phyloP scores from a whole-genome alignment of 345 rosid genomes.

The Salix brachista region DNA sequence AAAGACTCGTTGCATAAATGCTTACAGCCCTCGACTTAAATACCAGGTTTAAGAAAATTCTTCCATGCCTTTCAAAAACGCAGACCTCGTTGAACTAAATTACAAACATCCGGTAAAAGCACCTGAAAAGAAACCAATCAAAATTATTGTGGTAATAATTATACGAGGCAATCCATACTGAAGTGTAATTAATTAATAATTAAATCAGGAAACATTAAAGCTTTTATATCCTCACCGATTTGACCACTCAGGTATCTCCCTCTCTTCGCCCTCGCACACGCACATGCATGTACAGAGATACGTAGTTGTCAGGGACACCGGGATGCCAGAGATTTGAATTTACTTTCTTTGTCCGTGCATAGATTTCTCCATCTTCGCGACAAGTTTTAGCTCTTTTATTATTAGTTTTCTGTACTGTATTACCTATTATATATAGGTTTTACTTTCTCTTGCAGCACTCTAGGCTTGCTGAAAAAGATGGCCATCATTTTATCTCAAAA shows the following conservation, averaged over 20 bases:
- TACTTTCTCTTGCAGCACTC: background rate
- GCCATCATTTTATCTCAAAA: slow-evolving; percentile 19
- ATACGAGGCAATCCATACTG: background rate
- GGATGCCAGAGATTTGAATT: slow-evolving; percentile 35
- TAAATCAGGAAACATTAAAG: background rate
- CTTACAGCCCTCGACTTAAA: too few relatives aligned
- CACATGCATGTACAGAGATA: slow-evolving; percentile 23
- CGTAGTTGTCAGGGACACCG: slow-evolving; percentile 47
- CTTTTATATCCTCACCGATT: slow-evolving; percentile 16
- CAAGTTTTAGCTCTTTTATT: slow-evolving; percentile 7
- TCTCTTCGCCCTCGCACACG: background rate
- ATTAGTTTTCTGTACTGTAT: background rate
- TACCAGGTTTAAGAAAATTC: background rate
- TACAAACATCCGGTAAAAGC: too few relatives aligned
- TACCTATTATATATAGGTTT: background rate
- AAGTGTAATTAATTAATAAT: background rate
- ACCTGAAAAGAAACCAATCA: background rate
- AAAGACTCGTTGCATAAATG: background rate
- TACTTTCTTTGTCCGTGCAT: slow-evolving; percentile 24
- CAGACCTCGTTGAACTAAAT: too few relatives aligned
- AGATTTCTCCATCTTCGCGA: slow-evolving; percentile 9
- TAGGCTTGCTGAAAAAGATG: slow-evolving; percentile 29
- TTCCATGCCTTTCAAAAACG: too few relatives aligned
- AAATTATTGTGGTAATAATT: background rate
- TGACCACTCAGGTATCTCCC: slow-evolving; percentile 37